Percentiles rank a stretch among this genome's conserved stretches.
Evolutionary conservation across 495 filamentous ascomycete species (phyloP).

Genomic region (Annulohypoxylon stygium): DNA sequence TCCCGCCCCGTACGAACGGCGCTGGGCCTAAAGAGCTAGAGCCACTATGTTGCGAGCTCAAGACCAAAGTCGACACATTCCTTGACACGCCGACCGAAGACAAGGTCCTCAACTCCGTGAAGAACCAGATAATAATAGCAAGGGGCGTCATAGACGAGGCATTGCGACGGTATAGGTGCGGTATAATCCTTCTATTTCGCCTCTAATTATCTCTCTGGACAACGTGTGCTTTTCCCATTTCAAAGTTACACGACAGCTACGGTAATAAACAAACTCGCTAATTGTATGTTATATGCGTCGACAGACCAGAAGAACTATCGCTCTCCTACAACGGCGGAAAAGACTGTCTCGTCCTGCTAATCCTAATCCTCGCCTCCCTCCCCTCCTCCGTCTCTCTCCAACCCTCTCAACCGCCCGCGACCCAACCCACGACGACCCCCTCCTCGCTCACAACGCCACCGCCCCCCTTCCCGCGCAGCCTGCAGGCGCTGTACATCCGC

Average conservation of each 20-base stretch:
- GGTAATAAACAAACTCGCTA: background rate
- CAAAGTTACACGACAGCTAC: background rate
- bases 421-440: slow-evolving; percentile 17
- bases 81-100: slow-evolving; percentile 70
- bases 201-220: background rate
- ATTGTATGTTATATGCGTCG: background rate
- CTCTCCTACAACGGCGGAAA: slow-evolving; percentile 98
- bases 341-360: slow-evolving; percentile 94
- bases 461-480: slow-evolving; percentile 53
- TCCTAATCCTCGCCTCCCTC: slow-evolving; percentile 85
- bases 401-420: slow-evolving; percentile 28
- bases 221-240: background rate
- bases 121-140: slow-evolving; percentile 77
- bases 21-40: slow-evolving; percentile 27
- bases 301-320: slow-evolving; percentile 80
- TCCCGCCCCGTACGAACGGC: slow-evolving; percentile 33
- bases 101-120: slow-evolving; percentile 72
- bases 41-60: slow-evolving; percentile 67
- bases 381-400: slow-evolving; percentile 51
- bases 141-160: slow-evolving; percentile 80
- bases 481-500: slow-evolving; percentile 91
- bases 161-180: slow-evolving; percentile 74
- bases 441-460: slow-evolving; percentile 7
- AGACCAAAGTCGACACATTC: slow-evolving; percentile 75
- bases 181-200: slow-evolving; percentile 17